Percentiles rank a stretch among this genome's conserved stretches.
phyloP scores from a whole-genome alignment of 768 basidiomycete species.

The Gautieria morchelliformis region DNA sequence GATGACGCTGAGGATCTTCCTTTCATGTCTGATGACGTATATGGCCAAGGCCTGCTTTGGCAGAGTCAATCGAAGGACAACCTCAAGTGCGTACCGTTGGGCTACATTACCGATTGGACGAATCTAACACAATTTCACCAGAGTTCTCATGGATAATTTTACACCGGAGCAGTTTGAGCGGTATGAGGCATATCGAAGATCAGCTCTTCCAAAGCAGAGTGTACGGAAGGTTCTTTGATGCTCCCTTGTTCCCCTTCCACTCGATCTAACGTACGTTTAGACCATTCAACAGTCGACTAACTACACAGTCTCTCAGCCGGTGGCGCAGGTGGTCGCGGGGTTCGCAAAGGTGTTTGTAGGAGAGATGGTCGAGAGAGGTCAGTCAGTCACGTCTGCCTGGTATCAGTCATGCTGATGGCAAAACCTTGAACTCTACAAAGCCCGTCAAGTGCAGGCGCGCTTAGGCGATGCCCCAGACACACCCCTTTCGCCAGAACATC shows the following conservation, averaged over 20 bases:
- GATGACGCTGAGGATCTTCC: conserved; percentile 73
- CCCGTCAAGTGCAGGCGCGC: conserved; percentile 64
- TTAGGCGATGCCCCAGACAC: conserved; percentile 10
- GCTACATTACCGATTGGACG: background rate
- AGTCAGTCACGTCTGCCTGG: conserved; percentile 27
- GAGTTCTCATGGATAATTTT: conserved; percentile 85
- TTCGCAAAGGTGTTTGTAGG: conserved; percentile 90
- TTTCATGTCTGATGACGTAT: conserved; percentile 85
- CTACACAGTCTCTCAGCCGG: conserved; percentile 77
- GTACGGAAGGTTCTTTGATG: conserved; percentile 55
- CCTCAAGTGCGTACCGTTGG: conserved; percentile 45
- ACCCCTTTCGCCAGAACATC: conserved; percentile 77
- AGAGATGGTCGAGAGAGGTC: conserved; percentile 85
- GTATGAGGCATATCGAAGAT: conserved; percentile 80
- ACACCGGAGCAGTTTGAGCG: conserved; percentile 77
- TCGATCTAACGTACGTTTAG: conserved; percentile 25
- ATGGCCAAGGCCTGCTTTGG: conserved; percentile 73
- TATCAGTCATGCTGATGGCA: background rate
- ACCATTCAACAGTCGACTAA: conserved; percentile 75
- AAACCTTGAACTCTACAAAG: conserved; percentile 26
- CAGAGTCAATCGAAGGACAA: conserved; percentile 86
- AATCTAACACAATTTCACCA: conserved; percentile 19
- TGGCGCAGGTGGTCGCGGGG: conserved; percentile 84
- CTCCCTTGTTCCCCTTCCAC: background rate
- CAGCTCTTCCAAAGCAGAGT: conserved; percentile 73